These are phyloP conservation scores for Fulvia fulva DNA, from an alignment of 2,329 filamentous ascomycete species.

Conservation along the genomic window DNA sequence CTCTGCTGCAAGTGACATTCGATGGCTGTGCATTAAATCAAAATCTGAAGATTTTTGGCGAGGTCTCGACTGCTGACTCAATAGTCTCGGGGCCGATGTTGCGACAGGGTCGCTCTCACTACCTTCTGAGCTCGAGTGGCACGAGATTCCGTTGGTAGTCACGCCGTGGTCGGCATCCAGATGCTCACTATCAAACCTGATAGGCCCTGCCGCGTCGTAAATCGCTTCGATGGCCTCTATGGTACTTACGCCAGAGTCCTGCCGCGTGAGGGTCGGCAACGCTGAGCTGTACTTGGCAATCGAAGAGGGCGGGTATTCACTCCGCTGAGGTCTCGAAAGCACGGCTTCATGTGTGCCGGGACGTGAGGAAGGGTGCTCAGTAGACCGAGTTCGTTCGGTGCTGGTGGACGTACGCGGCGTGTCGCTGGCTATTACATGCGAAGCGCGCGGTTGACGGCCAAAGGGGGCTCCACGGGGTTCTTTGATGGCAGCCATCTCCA, in stretches of 20 bases:
- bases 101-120: conserved; percentile 25
- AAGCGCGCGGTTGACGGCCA: conserved; percentile 2
- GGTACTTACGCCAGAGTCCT: conserved; percentile 33
- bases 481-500: not conserved
- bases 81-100: conserved; percentile 25
- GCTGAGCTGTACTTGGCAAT: conserved; percentile 36
- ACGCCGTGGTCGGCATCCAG: conserved; percentile 8
- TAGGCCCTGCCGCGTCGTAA: conserved; percentile 25
- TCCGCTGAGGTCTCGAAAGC: conserved; percentile 19
- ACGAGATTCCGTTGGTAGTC: conserved; percentile 22
- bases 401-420: not conserved
- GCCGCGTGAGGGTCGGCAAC: conserved; percentile 32
- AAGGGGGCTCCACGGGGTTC: not conserved
- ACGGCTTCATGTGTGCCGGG: conserved; percentile 13
- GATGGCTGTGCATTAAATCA: conserved; percentile 44
- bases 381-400: not conserved
- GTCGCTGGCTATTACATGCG: not conserved
- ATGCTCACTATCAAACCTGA: conserved; percentile 1
- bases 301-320: conserved; percentile 34
- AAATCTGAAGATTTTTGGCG: conserved; percentile 27
- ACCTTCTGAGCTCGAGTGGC: conserved; percentile 18
- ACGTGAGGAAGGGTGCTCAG: not conserved
- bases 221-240: conserved; percentile 29
- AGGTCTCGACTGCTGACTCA: conserved; percentile 15
- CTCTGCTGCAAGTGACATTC: conserved; percentile 49